phyloP scores from a whole-genome alignment of 805 yeast genomes.

The Ogataea pini region DNA sequence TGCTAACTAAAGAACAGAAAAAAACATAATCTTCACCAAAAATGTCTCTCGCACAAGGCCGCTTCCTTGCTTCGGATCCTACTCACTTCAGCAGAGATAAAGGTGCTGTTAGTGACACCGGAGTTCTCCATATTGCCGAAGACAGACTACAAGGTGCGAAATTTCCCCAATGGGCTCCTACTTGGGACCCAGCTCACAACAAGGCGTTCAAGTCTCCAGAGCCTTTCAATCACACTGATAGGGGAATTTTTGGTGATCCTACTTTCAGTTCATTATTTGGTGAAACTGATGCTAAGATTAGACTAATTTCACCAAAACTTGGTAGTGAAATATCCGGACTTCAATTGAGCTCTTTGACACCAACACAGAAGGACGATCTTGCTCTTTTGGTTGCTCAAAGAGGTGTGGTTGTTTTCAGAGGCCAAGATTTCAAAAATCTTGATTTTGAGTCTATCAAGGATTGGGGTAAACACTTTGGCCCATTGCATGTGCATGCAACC shows the following conservation, averaged over 20 bases:
- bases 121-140: slow-evolving; percentile 46
- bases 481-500: slow-evolving; percentile 70
- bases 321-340: slow-evolving; percentile 64
- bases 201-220: slow-evolving; percentile 35
- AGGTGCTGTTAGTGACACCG: slow-evolving; percentile 48
- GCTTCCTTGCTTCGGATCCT: slow-evolving; percentile 17
- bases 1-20: too few species aligned
- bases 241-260: slow-evolving; percentile 65
- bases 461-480: slow-evolving; percentile 65
- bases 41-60: neutral
- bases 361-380: slow-evolving; percentile 64
- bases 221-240: slow-evolving; percentile 57
- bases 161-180: slow-evolving; percentile 61
- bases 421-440: slow-evolving; percentile 60
- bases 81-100: slow-evolving; percentile 50
- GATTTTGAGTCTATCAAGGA: slow-evolving; percentile 49
- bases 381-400: slow-evolving; percentile 67
- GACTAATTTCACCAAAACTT: slow-evolving; percentile 63
- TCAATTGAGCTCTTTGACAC: slow-evolving; percentile 54
- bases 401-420: slow-evolving; percentile 65
- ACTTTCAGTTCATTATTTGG: slow-evolving; percentile 48
- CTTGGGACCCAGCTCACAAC: slow-evolving; percentile 60
- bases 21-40: too few species aligned
- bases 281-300: slow-evolving; percentile 26
- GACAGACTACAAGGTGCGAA: slow-evolving; percentile 34